These are phyloP conservation scores for Gossypium schwendimanii DNA, from an alignment of 441 rosid species.

Conservation along the genomic window DNA sequence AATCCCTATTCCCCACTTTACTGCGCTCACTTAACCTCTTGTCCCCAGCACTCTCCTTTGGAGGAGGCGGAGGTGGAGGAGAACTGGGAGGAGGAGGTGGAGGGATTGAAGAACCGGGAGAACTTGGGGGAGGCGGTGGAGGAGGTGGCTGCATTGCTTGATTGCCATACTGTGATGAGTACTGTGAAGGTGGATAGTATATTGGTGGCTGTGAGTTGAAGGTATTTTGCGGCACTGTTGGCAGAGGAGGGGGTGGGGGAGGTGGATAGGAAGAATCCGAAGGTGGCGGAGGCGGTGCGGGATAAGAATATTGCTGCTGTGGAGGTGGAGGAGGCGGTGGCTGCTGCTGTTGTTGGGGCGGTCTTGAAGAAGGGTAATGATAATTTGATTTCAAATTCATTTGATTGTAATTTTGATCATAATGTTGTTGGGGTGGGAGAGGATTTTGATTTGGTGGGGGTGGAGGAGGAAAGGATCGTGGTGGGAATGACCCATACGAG, in stretches of 20 bases:
- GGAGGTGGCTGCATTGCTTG: slow-evolving; percentile 38
- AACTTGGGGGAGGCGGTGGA: slow-evolving; percentile 52
- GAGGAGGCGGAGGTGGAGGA: slow-evolving; percentile 69
- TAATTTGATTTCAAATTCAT: slow-evolving; percentile 33
- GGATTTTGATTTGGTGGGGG: slow-evolving; percentile 33
- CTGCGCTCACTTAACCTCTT: slow-evolving; percentile 31
- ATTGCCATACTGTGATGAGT: slow-evolving; percentile 34
- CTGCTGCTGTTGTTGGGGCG: slow-evolving; percentile 25
- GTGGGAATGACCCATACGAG: slow-evolving; percentile 54
- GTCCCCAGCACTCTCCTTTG: slow-evolving; percentile 37
- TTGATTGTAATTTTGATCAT: slow-evolving; percentile 29
- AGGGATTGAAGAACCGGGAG: slow-evolving; percentile 45
- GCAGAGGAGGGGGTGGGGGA: slow-evolving; percentile 37
- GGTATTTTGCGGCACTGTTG: slow-evolving; percentile 24
- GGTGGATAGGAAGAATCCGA: slow-evolving; percentile 32
- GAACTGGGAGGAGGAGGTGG: slow-evolving; percentile 78
- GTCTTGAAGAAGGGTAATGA: slow-evolving; percentile 33
- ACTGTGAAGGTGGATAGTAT: slow-evolving; percentile 47
- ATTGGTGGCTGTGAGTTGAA: slow-evolving; percentile 31
- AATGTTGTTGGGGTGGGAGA: slow-evolving; percentile 25
- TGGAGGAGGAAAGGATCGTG: slow-evolving; percentile 39
- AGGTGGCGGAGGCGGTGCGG: slow-evolving; percentile 43
- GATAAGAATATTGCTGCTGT: slow-evolving; percentile 55
- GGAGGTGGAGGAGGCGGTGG: slow-evolving; percentile 56
- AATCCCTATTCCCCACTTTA: slow-evolving; percentile 26